phyloP scores from a whole-genome alignment of 2,329 filamentous ascomycete species.

The Acrocalymma vagum region DNA sequence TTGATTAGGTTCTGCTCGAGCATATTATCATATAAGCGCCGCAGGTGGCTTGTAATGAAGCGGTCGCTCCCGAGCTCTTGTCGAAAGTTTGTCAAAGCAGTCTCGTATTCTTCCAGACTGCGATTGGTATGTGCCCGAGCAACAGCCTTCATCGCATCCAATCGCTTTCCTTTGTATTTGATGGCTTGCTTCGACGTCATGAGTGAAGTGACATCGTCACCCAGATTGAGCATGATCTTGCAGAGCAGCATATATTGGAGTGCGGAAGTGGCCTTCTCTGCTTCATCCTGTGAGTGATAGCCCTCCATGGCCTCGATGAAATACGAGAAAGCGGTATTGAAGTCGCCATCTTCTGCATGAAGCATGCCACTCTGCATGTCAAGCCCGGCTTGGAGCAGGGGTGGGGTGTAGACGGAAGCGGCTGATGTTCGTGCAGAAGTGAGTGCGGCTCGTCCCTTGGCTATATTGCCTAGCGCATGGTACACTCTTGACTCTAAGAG shows the following conservation, averaged over 20 bases:
- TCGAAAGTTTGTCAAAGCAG: constrained; percentile 86
- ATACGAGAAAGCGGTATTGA: constrained; percentile 98
- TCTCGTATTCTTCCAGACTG: constrained; percentile 96
- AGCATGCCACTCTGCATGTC: constrained; percentile 99
- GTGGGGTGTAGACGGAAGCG: constrained; percentile 96
- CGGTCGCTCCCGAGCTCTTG: constrained; percentile 93
- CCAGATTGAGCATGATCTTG: constrained; percentile 99
- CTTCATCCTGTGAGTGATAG: constrained; percentile 92
- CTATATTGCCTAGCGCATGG: constrained; percentile 94
- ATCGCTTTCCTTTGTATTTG: constrained; percentile 92
- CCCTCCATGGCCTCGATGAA: constrained; percentile 99
- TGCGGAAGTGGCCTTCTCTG: constrained; percentile 89
- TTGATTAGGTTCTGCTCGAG: constrained; percentile 99
- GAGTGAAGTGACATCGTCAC: constrained; percentile 93
- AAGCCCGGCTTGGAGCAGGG: constrained; percentile 90
- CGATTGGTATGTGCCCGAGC: constrained; percentile 95
- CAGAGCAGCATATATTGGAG: constrained; percentile 99
- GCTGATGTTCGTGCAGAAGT: constrained; percentile 95
- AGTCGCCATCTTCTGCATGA: constrained; percentile 98
- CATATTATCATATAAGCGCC: constrained; percentile 97
- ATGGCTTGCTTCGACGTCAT: constrained; percentile 96
- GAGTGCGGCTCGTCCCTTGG: constrained; percentile 93
- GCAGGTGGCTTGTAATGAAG: constrained; percentile 97
- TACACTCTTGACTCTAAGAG: constrained; percentile 96
- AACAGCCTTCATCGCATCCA: constrained; percentile 99